Base-by-base conservation (phyloP, 176 grass and related monocot species). In the Paspalum vaginatum region DNA sequence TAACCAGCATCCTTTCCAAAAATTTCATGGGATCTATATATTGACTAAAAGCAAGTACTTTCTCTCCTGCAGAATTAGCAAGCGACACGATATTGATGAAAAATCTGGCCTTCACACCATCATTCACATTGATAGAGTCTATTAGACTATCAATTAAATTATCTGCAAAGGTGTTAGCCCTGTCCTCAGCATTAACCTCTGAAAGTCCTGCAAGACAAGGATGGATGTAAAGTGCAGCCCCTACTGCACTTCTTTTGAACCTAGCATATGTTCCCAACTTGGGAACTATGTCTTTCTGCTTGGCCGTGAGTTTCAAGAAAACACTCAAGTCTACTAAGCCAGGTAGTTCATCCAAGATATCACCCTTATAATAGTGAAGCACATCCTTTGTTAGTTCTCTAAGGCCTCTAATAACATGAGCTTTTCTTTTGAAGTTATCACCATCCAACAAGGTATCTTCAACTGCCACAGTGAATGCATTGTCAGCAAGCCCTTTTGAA, bases 291-390 rank as follows among this genome's bases (percentile, higher is more conserved):
- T 81, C 81, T 78, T 93, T 92, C 87, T 98, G 96, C 65, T 84
- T 93, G 7, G 78, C 53, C 61, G 65, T 84, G 56, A 95, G 78
- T 69, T 93, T 92, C 59, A 98, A 79, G 62, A 98, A 88, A 44
- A 98, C 84, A 0, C 92, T 95, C 43, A 95, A 87, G 83, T 98
- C 96, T 45, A 95, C 57, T 64, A 98, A 82, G 37, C 96, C 95
- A 77, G 95, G 92, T 25, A 98, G 77, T 73, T 98, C 95, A 73
- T 98, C 95, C 75, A 98, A 89, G 65, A 98, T 89, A 61, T 95
- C 95, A 48, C 96, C 95, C 82, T 83, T 95, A 22, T 98, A 98
- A 67, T 98, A 98, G 75, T 98, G 96, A 83, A 98, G 90, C 70
- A 98, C 96, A 64, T 91, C 81, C 44, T 93, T 87, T 8, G 96